phyloP scores from a whole-genome alignment of 2,329 filamentous ascomycete genomes.

The Trichoderma brevicompactum region DNA sequence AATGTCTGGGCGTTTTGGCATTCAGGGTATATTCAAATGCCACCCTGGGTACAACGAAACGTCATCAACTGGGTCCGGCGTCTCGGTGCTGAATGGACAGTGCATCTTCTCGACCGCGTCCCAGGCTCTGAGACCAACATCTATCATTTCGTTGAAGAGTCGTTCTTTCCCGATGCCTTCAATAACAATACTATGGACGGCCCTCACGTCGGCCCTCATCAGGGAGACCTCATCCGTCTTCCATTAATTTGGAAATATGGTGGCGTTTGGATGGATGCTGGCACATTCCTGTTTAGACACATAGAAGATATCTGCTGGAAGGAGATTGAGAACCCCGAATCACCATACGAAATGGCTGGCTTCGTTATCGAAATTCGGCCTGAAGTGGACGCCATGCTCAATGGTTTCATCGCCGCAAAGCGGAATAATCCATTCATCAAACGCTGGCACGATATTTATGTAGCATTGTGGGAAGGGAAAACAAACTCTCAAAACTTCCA shows the following conservation, averaged over 20 bases:
- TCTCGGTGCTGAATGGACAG: conserved; percentile 43
- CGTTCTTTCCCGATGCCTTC: conserved; percentile 47
- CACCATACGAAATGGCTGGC: conserved; percentile 40
- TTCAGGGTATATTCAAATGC: conserved; percentile 41
- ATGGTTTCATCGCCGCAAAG: conserved; percentile 50
- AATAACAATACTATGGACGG: conserved; percentile 51
- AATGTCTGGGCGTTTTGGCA: conserved; percentile 53
- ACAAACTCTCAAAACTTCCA: conserved; percentile 41
- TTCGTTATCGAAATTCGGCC: conserved; percentile 38
- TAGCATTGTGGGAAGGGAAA: conserved; percentile 42
- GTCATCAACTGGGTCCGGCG: conserved; percentile 46
- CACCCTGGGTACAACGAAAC: conserved; percentile 43
- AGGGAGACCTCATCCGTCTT: conserved; percentile 52
- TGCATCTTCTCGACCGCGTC: conserved; percentile 46
- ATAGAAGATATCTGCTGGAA: conserved; percentile 51
- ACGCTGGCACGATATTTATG: conserved; percentile 47
- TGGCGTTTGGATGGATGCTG: conserved; percentile 51
- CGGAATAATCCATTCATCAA: conserved; percentile 50
- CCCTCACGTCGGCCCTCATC: conserved; percentile 48
- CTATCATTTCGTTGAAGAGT: conserved; percentile 41
- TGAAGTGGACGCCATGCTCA: conserved; percentile 36
- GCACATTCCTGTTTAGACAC: conserved; percentile 47
- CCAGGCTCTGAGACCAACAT: conserved; percentile 44
- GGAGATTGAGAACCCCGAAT: conserved; percentile 42
- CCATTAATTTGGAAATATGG: conserved; percentile 48